These are phyloP conservation scores for Canavalia ensiformis DNA, from an alignment of 306 rosid genomes.

Conservation along the genomic window DNA sequence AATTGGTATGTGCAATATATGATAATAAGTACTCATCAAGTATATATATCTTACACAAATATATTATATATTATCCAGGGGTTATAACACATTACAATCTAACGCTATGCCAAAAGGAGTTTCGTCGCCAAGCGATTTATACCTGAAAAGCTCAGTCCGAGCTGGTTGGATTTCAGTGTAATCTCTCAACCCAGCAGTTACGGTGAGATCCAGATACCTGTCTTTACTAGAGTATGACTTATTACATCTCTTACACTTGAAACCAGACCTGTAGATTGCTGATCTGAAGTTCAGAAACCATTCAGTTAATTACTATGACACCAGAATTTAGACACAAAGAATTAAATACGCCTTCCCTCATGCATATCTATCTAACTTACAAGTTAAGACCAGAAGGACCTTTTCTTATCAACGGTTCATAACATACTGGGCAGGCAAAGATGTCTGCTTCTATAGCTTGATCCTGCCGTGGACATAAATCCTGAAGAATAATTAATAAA, in stretches of 20 bases:
- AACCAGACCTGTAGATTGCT: conserved; percentile 91
- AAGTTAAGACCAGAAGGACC: conserved; percentile 87
- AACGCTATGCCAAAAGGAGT: conserved; percentile 12
- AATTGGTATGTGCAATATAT: background rate
- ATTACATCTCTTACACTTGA: conserved; percentile 83
- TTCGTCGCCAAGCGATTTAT: conserved; percentile 13
- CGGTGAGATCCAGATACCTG: conserved; percentile 78
- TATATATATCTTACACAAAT: conserved; percentile 10
- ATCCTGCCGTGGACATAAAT: conserved; percentile 49
- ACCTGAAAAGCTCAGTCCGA: conserved; percentile 84
- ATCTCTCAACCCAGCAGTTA: conserved; percentile 76
- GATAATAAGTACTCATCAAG: conserved; percentile 28
- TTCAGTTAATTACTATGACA: conserved; percentile 29
- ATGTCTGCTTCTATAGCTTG: conserved; percentile 59
- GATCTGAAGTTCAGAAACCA: conserved; percentile 60
- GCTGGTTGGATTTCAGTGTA: conserved; percentile 77
- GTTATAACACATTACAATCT: background rate
- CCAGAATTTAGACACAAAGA: background rate
- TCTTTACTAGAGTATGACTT: conserved; percentile 88
- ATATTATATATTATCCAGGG: background rate
- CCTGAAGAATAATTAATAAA: conserved; percentile 54
- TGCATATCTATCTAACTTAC: conserved; percentile 63
- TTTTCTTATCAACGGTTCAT: conserved; percentile 84
- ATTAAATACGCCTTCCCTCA: conserved; percentile 29
- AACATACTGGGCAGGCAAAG: conserved; percentile 88